Evolutionary conservation across 306 rosid genomes (phyloP), one percentile per base, ranked within the genome.

Genomic region (Pyrus communis): DNA sequence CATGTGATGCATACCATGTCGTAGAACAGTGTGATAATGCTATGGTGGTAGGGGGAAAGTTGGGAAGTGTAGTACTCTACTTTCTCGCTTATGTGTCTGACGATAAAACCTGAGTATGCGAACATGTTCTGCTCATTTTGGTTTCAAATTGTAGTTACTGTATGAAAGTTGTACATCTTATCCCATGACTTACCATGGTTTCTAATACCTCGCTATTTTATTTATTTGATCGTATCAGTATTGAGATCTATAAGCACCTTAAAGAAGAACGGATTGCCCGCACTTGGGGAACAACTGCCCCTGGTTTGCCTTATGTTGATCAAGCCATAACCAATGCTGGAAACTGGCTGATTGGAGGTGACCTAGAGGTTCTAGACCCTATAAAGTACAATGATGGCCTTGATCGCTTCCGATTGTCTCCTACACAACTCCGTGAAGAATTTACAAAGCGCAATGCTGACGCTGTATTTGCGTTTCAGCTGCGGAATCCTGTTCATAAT

Each of bases 391-490:
- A 86, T 63, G 99, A 95, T 70, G 97, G 99, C 35, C 99, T 95
- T 5, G 99, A 95, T 77, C 99, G 86, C 75, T 95, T 90, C 72
- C 91, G 97, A 25, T 82, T 90, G 60, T 95, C 99, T 25, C 99
- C 99, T 42, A 81, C 97, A 54, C 83, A 91, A 70, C 97, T 92
- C 69, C 97, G 97, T 19, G 85, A 89, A 9, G 97, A 95, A 84
- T 95, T 95, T 78, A 85, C 88, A 30, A 86, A 76, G 85, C 92
- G 93, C 78, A 86, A 89, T 84, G 97, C 99, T 1, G 99, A 95
- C 71, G 99, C 99, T 49, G 97, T 95, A 79, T 92, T 95, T 70
- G 99, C 99, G 4, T 95, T 95, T 78, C 99, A 95, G 84, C 93
- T 95, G 69, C 82, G 99, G 33, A 95, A 95, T 77, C 99, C 99